Evolutionary conservation across 345 rosid genomes (phyloP).

Genomic region (Arabis hirsuta): DNA sequence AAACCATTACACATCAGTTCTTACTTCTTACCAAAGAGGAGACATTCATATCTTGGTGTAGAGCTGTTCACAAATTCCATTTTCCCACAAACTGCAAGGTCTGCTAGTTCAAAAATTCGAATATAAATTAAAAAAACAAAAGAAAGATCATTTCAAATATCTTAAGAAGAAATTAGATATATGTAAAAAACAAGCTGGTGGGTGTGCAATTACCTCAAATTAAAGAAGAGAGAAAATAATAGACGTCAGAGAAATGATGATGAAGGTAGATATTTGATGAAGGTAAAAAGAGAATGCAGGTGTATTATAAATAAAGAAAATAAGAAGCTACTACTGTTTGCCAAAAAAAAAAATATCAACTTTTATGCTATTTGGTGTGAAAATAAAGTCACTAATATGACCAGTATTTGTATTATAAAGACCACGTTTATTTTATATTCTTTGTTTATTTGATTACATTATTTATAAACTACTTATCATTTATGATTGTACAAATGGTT

Average conservation of each 20-base stretch:
- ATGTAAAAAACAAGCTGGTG: background rate
- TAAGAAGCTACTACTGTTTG: no score
- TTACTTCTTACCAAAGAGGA: conserved; percentile 80
- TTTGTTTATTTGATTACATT: conserved; percentile 5
- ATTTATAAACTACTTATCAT: background rate
- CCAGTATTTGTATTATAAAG: background rate
- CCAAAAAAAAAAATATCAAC: background rate
- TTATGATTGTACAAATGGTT: background rate
- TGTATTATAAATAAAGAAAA: conserved; percentile 16
- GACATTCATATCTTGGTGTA: conserved; percentile 64
- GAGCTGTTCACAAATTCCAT: conserved; percentile 40
- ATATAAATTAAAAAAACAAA: background rate
- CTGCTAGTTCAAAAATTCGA: background rate
- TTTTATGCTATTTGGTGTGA: conserved; percentile 10
- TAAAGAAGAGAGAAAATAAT: background rate
- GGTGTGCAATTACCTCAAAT: conserved; percentile 11
- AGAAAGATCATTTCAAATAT: background rate
- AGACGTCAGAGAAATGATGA: conserved; percentile 14
- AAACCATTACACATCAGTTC: conserved; percentile 9
- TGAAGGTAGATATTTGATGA: conserved; percentile 28
- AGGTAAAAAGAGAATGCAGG: conserved; percentile 24
- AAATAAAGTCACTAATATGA: conserved; percentile 18
- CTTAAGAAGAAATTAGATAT: background rate
- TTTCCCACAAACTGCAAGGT: conserved; percentile 18
- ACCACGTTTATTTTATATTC: background rate